Evolutionary conservation across 78 protist genomes (phyloP).

Genomic region (Anaeramoeba ignava): DNA sequence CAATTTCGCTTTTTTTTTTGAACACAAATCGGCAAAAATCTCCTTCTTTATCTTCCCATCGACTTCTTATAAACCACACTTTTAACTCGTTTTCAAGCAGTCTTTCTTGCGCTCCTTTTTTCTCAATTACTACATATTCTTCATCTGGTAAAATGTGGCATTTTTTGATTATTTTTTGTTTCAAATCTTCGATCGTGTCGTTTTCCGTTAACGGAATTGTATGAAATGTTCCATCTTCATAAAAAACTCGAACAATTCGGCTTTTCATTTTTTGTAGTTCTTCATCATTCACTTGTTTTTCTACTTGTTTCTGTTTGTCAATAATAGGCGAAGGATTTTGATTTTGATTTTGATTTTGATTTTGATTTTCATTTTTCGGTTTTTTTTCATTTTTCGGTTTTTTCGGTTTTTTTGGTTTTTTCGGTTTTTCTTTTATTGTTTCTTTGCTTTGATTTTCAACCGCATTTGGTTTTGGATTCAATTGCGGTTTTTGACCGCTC

Average conservation of each 20-base stretch:
- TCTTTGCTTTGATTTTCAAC: too few species aligned
- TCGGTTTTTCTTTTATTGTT: too few species aligned
- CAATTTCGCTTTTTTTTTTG: not conserved
- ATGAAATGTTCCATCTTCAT: not conserved
- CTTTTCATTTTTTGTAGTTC: not conserved
- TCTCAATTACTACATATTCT: not conserved
- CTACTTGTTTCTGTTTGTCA: too few species aligned
- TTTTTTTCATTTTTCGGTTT: too few species aligned
- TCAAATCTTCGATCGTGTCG: not conserved
- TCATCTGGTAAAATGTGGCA: too few species aligned
- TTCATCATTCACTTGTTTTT: too few species aligned
- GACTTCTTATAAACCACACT: not conserved
- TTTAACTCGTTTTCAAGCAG: not conserved
- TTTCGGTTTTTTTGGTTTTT: too few species aligned
- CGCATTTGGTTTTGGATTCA: too few species aligned
- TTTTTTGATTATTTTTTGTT: not conserved
- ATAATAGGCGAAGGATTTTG: too few species aligned
- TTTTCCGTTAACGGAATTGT: not conserved
- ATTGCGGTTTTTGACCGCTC: too few species aligned
- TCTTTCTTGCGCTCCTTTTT: not conserved
- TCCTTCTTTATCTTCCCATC: not conserved
- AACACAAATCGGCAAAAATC: not conserved
- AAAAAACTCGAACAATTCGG: not conserved
- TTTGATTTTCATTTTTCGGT: too few species aligned
- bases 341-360: too few species aligned